These are phyloP conservation scores for Agaricus subrufescens DNA, from an alignment of 768 basidiomycete species.

Conservation along the genomic window DNA sequence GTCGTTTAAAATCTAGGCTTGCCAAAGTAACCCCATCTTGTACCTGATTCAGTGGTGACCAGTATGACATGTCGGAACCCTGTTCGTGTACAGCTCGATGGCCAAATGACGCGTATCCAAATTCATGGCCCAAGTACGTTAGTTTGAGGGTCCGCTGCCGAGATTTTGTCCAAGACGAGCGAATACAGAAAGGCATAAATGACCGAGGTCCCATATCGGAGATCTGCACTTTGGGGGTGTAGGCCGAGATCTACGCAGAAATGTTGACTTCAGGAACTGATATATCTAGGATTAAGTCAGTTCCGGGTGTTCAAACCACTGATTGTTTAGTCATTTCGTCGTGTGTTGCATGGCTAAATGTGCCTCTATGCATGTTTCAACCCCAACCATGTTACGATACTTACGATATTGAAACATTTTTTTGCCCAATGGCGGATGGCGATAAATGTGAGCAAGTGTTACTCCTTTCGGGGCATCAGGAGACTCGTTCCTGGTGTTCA, in stretches of 20 bases:
- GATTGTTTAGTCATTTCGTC: background rate
- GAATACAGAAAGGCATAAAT: slow-evolving; percentile 1
- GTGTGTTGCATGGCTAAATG: background rate
- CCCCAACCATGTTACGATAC: background rate
- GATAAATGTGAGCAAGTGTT: background rate
- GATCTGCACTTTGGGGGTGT: slow-evolving; percentile 1
- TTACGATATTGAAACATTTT: background rate
- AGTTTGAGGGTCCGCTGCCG: slow-evolving; percentile 12
- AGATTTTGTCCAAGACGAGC: slow-evolving; percentile 1
- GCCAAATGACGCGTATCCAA: slow-evolving; percentile 13
- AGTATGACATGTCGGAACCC: slow-evolving; percentile 12
- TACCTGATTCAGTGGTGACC: slow-evolving; percentile 16
- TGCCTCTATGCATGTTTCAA: background rate
- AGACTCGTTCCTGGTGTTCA: slow-evolving; percentile 2
- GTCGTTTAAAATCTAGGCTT: slow-evolving; percentile 16
- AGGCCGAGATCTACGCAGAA: slow-evolving; percentile 10
- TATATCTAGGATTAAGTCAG: slow-evolving; percentile 3
- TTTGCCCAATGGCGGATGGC: background rate
- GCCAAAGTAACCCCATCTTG: slow-evolving; percentile 8
- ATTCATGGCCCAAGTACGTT: slow-evolving; percentile 13
- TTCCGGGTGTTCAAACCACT: background rate
- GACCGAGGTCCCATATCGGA: slow-evolving; percentile 8
- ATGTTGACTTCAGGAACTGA: slow-evolving; percentile 3
- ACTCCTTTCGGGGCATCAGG: slow-evolving; percentile 9
- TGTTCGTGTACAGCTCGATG: slow-evolving; percentile 10